These are phyloP conservation scores for Metarhizium anisopliae DNA, from an alignment of 2,329 filamentous ascomycete species.

Conservation along the genomic window DNA sequence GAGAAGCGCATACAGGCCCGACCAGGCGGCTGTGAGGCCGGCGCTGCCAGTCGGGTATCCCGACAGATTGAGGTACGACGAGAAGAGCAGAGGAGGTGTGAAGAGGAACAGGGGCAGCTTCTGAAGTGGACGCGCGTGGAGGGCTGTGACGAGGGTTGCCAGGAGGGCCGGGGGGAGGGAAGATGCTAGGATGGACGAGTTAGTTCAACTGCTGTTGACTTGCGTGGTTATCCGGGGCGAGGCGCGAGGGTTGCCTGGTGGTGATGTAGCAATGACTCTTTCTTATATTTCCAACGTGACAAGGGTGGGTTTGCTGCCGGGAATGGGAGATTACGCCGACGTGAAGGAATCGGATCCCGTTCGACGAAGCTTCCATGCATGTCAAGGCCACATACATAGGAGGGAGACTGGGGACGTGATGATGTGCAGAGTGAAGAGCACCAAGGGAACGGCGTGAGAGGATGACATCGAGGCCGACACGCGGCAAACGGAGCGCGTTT, in stretches of 20 bases:
- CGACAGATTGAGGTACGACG: conserved; percentile 50
- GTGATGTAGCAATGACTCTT: too few species aligned
- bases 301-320: neutral
- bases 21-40: conserved; percentile 46
- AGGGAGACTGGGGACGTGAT: neutral
- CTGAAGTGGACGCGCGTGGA: conserved; percentile 46
- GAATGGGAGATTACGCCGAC: neutral
- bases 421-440: neutral
- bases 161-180: conserved; percentile 46
- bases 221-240: neutral
- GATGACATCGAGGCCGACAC: neutral
- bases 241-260: too few species aligned
- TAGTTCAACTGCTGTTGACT: neutral
- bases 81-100: conserved; percentile 30
- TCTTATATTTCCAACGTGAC: too few species aligned
- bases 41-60: conserved; percentile 49
- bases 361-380: neutral
- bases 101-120: conserved; percentile 42
- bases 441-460: too few species aligned
- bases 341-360: too few species aligned
- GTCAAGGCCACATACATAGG: neutral
- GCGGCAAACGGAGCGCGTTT: neutral
- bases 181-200: conserved; percentile 29
- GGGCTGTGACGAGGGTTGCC: conserved; percentile 45
- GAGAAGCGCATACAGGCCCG: conserved; percentile 47